A percentile compares a stretch with the other conserved stretches of the same genome.
Conservation (phyloP, 768 basidiomycete genomes). For the Hericium erinaceus region DNA sequence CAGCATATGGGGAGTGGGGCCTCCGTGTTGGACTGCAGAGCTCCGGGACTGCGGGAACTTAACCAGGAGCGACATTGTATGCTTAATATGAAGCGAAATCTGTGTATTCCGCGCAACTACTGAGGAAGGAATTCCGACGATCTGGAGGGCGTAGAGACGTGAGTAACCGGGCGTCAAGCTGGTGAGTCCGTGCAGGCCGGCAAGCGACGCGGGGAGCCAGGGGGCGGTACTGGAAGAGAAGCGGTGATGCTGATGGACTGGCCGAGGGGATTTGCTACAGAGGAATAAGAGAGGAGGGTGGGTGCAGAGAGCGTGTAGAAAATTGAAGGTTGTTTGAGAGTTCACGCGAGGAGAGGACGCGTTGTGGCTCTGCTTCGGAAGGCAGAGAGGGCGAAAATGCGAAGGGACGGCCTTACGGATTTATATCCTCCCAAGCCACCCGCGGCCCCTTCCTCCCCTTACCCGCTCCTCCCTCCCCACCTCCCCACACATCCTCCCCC, state of each 20-base stretch:
- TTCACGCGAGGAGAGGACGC: background rate
- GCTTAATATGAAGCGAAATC: too few relatives aligned
- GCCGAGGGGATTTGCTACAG: background rate
- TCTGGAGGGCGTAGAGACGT: background rate
- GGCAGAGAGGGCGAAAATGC: background rate
- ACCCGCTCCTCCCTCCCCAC: constrained; percentile 5
- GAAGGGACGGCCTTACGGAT: background rate
- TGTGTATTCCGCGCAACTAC: too few relatives aligned
- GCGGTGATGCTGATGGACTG: background rate
- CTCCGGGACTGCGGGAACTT: too few relatives aligned
- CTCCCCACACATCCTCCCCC: constrained; percentile 11
- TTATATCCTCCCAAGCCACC: constrained; percentile 1
- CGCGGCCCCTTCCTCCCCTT: constrained; percentile 1
- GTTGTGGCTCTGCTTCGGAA: constrained; percentile 2
- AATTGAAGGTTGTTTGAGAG: background rate
- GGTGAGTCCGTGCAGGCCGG: background rate
- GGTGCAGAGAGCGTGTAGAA: background rate
- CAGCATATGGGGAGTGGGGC: too few relatives aligned
- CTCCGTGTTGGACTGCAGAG: too few relatives aligned
- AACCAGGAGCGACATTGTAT: too few relatives aligned
- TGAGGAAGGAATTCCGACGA: too few relatives aligned
- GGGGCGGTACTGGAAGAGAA: background rate
- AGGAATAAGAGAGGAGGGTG: background rate
- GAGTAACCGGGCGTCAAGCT: background rate
- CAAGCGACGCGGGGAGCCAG: background rate